phyloP scores from a whole-genome alignment of 1,284 basidiomycete genomes.

The Spongiforma sp. region DNA sequence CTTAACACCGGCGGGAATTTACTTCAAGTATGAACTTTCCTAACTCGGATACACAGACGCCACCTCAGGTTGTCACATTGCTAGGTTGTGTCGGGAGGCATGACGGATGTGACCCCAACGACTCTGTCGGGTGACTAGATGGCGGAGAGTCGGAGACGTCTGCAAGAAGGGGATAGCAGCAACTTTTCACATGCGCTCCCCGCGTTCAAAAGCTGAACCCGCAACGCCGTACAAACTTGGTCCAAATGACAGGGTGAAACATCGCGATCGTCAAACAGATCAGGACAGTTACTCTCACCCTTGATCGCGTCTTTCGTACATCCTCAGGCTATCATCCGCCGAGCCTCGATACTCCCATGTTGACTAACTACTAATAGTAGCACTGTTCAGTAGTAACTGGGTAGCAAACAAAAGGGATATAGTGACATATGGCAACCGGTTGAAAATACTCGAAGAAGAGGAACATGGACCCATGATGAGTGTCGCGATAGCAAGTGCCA shows the following conservation, averaged over 20 bases:
- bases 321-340: slow-evolving; percentile 62
- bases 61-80: slow-evolving; percentile 44
- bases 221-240: slow-evolving; percentile 59
- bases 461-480: too few relatives aligned
- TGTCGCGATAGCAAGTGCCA: too few relatives aligned
- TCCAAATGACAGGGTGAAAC: slow-evolving; percentile 44
- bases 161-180: slow-evolving; percentile 38
- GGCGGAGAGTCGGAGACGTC: slow-evolving; percentile 27
- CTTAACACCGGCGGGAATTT: too few relatives aligned
- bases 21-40: slow-evolving; percentile 54
- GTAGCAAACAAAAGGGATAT: too few relatives aligned
- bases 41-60: slow-evolving; percentile 61
- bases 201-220: slow-evolving; percentile 60
- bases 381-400: too few relatives aligned
- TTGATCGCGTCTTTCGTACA: slow-evolving; percentile 62
- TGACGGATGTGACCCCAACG: slow-evolving; percentile 19
- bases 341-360: too few relatives aligned
- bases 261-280: not conserved
- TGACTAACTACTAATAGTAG: too few relatives aligned
- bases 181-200: slow-evolving; percentile 66
- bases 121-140: slow-evolving; percentile 26
- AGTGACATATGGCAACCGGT: too few relatives aligned
- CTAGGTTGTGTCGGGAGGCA: too few relatives aligned
- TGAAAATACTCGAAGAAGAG: too few relatives aligned
- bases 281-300: slow-evolving; percentile 45